These are phyloP conservation scores for Chondrus crispus DNA, from an alignment of 23 red algal genomes.

Conservation along the genomic window DNA sequence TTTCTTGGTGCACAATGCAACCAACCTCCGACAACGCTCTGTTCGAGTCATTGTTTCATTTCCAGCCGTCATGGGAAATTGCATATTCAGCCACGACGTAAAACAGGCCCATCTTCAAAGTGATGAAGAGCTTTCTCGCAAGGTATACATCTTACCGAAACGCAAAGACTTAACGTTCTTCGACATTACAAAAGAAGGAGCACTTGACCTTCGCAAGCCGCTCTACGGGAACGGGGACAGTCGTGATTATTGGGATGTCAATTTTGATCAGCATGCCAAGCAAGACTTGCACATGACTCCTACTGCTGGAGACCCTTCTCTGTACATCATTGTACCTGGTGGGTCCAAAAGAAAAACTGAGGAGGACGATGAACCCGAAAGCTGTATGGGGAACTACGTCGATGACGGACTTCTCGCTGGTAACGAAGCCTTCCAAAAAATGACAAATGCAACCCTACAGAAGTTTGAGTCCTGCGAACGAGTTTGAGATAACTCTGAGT, in stretches of 20 bases:
- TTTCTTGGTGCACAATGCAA: neutral
- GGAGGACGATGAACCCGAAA: neutral
- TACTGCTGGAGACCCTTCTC: neutral
- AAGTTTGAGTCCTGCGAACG: slow-evolving; percentile 5
- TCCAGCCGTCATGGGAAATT: neutral
- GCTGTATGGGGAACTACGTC: neutral
- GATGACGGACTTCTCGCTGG: slow-evolving; percentile 14
- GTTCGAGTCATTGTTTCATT: neutral
- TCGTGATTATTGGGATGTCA: neutral
- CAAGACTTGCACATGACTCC: slow-evolving; percentile 3
- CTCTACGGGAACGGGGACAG: neutral
- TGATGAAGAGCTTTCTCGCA: neutral
- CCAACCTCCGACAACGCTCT: neutral
- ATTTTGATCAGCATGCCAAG: no score
- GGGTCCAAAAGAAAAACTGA: no score
- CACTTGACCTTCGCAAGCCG: neutral
- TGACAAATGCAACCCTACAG: neutral
- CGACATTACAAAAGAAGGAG: neutral
- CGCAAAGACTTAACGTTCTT: neutral
- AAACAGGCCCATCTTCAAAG: neutral
- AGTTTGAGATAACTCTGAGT: neutral
- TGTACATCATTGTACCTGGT: neutral
- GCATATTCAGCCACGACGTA: neutral
- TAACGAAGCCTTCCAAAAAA: neutral
- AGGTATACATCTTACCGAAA: neutral